phyloP scores from a whole-genome alignment of 2,329 filamentous ascomycete species.

The Cadophora luteo-olivacea region DNA sequence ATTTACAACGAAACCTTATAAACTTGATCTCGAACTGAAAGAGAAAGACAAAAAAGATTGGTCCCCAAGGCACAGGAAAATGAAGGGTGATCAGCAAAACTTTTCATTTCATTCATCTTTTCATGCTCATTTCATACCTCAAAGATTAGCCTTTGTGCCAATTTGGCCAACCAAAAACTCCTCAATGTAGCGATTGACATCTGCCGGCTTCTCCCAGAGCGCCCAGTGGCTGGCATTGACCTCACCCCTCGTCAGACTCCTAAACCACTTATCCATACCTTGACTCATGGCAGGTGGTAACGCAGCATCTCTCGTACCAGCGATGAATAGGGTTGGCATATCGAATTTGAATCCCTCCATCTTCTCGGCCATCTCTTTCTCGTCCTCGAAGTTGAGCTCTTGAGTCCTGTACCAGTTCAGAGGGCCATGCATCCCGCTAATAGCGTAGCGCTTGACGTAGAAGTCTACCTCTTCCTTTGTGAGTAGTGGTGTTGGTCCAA shows the following conservation, averaged over 20 bases:
- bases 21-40: no score
- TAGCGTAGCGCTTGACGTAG: conserved; percentile 76
- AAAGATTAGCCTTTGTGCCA: conserved; percentile 1
- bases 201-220: conserved; percentile 72
- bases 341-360: conserved; percentile 60
- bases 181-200: conserved; percentile 69
- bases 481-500: conserved; percentile 65
- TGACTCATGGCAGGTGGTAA: conserved; percentile 74
- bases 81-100: neutral
- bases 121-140: neutral
- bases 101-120: neutral
- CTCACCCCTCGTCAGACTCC: conserved; percentile 65
- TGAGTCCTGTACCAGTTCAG: conserved; percentile 88
- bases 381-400: conserved; percentile 78
- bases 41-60: no score
- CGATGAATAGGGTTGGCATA: conserved; percentile 76
- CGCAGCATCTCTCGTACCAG: conserved; percentile 73
- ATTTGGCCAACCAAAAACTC: conserved; percentile 36
- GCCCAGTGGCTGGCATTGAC: conserved; percentile 84
- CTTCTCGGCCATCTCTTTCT: conserved; percentile 65
- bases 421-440: conserved; percentile 77
- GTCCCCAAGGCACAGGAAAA: no score
- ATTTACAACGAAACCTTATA: no score
- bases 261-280: conserved; percentile 73
- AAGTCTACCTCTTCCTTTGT: conserved; percentile 74